These are phyloP conservation scores for Cucurbitaria berberidis DNA, from an alignment of 2,329 filamentous ascomycete species.

Conservation along the genomic window DNA sequence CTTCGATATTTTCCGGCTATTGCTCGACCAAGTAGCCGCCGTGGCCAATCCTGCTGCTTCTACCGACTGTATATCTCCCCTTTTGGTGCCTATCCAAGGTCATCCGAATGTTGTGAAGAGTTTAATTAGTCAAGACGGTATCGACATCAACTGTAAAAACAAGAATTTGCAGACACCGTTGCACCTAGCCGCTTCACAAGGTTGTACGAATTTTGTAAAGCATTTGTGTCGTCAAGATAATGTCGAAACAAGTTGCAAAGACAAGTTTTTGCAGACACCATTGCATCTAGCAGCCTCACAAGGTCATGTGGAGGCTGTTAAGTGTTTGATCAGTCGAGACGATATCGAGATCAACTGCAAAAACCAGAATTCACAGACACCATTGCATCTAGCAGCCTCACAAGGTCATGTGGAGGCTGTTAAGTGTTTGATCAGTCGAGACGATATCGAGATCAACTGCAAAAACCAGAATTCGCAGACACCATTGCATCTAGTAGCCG, in stretches of 20 bases:
- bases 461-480: rapidly evolving
- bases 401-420: neutral
- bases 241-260: no score
- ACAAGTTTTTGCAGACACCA: no score
- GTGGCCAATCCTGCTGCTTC: neutral
- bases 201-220: no score
- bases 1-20: neutral
- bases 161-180: neutral
- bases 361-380: neutral
- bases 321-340: neutral
- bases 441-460: neutral
- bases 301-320: neutral
- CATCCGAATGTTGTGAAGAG: no score
- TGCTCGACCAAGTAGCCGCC: neutral
- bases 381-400: neutral
- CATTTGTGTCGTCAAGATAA: no score
- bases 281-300: neutral
- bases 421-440: neutral
- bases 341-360: neutral
- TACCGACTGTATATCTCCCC: neutral
- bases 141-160: neutral
- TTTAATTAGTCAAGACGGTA: no score
- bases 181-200: neutral
- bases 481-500: neutral
- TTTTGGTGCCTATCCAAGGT: no score